Base-by-base conservation (phyloP, 1,284 basidiomycete genomes). In the Puccinia polysora region DNA sequence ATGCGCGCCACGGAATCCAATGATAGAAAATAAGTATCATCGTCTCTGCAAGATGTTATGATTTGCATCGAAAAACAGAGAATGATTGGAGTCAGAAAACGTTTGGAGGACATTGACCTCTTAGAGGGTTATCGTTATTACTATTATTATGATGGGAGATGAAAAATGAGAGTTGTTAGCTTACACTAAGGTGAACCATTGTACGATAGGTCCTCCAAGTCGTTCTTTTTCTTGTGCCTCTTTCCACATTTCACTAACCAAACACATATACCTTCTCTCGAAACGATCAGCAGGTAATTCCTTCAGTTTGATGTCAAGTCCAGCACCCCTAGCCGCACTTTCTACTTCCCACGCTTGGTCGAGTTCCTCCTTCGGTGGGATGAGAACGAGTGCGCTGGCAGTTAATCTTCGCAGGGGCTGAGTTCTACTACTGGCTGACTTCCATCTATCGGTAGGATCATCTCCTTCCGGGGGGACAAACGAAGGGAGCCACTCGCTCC, bases 11-110 rank as follows among this genome's bases (percentile, higher is more conserved):
- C 65, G 4, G 75, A 63, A 34, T 75, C 73, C 20, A 75, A 73
- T 50, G 75, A 75, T 25, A 76, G 74, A 60, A 75, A 77, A 63
- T 76, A 77, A 7, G 76, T 77, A 50, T 77, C 76, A 63, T 77
- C 76, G 74, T 77, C 76, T 15, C 76, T 77, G 65, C 4, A n/a
- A n/a, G n/a, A n/a, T n/a, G n/a, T n/a, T n/a, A n/a, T n/a, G n/a
- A n/a, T n/a, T n/a, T n/a, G n/a, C n/a, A n/a, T n/a, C n/a, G 5
- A 15, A 52, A 45, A n/a, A n/a, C 10, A 10, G n/a, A 45, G n/a
- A 45, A 10, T 45, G 43, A 10, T n/a, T n/a, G n/a, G n/a, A n/a
- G n/a, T n/a, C n/a, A n/a, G n/a, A n/a, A n/a, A n/a, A n/a, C n/a
- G n/a, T n/a, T n/a, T n/a, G n/a, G 50, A 38, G 20, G 7, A 32